Evolutionary conservation across 2,329 filamentous ascomycete genomes (phyloP).

Genomic region (Penicillium sp.): DNA sequence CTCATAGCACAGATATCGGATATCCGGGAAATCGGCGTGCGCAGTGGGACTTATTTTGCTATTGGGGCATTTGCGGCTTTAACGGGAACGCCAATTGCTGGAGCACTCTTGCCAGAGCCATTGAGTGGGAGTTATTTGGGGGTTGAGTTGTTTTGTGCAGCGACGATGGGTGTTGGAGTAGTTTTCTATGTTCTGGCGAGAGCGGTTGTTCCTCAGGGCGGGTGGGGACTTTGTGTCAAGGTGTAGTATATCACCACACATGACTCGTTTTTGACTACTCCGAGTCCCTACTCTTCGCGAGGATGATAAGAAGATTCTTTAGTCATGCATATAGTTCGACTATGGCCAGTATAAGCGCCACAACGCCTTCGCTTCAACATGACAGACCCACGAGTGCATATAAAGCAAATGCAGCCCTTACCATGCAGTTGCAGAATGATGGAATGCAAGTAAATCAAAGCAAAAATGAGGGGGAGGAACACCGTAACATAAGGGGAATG

Average conservation of each 20-base stretch:
- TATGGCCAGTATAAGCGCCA: constrained; percentile 11
- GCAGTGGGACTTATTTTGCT: constrained; percentile 68
- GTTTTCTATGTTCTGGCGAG: constrained; percentile 31
- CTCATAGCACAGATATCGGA: constrained; percentile 74
- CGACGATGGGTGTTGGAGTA: constrained; percentile 31
- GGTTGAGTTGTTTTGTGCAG: constrained; percentile 34
- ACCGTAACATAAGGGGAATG: constrained; percentile 10
- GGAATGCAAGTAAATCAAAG: neutral
- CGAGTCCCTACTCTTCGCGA: neutral
- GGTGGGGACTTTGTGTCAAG: constrained; percentile 27
- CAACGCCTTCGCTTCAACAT: constrained; percentile 17
- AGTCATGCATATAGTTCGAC: neutral
- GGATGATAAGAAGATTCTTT: neutral
- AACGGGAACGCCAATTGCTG: constrained; percentile 46
- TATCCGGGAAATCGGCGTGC: constrained; percentile 70
- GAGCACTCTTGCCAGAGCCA: constrained; percentile 33
- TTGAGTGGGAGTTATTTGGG: constrained; percentile 31
- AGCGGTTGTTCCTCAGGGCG: constrained; percentile 27
- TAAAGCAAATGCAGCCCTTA: constrained; percentile 2
- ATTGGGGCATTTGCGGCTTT: constrained; percentile 68
- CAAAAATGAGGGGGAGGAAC: neutral
- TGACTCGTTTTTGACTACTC: neutral
- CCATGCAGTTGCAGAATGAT: constrained; percentile 9
- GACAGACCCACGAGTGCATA: constrained; percentile 7
- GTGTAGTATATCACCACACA: constrained; percentile 16